Base-by-base conservation (phyloP, 164 flowering plant genomes). In the Buxus sempervirens region DNA sequence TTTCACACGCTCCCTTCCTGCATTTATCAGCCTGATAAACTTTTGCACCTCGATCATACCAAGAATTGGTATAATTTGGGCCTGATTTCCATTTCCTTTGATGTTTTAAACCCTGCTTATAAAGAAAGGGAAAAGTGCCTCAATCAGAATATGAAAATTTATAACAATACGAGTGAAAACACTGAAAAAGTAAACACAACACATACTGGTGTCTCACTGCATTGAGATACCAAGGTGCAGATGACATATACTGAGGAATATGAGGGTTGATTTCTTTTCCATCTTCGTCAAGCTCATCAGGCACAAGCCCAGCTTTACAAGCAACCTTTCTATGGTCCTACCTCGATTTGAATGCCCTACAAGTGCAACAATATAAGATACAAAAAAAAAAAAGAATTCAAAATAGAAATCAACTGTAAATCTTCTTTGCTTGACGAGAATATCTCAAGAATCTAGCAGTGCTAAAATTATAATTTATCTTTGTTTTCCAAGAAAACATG, bases 311-410 rank as follows among this genome's bases (percentile, higher is more conserved):
- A 42, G 90, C 90, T 73, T 88, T 88, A 18, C 88, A 82, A 0
- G 90, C 92, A 70, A 86, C 92, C 65, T 88, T 88, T 56, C 93
- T 23, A 58, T 85, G 93, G 62, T 86, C 93, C 79, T 86, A 90
- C 81, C 90, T 84, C 2, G 90, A 88, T 61, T 88, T 88, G 55
- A 86, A 88, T 5, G 93, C 84, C 73, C 93, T 88, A 80, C 77
- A 82, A 68, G 57, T 9, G 54, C 55, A 16, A 53, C n/a, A 16
- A 18, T 18, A 53, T 18, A 53, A 4, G 51, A 45, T 45, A 15
- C 51, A 45, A n/a, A 25, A 64, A 24, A 21, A 53, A 21, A 27
- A 56, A 56, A 5, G n/a, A n/a, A n/a, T n/a, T n/a, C 5, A 14
- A 19, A 26, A 57, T 16, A 57, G 6, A 16, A 24, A 23, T n/a